Evolutionary conservation across 345 rosid genomes (phyloP).

Genomic region (Salix koriyanagi): DNA sequence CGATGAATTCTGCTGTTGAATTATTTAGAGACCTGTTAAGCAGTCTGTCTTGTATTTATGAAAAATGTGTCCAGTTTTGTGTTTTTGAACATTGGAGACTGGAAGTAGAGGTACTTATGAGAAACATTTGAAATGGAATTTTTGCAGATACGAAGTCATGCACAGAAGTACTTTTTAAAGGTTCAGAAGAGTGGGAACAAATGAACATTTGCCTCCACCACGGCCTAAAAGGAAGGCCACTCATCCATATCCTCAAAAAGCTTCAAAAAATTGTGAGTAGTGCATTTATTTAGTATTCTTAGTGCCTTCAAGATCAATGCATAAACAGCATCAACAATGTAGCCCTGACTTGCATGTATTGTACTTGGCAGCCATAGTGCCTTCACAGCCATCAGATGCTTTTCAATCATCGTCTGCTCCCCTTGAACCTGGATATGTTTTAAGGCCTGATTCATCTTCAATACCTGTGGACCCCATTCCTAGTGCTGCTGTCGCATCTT

Average conservation of each 20-base stretch:
- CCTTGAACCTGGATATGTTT: slow-evolving; percentile 42
- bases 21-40: not conserved
- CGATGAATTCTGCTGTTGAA: not conserved
- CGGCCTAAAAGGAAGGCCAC: slow-evolving; percentile 90
- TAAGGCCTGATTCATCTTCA: slow-evolving; percentile 45
- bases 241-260: slow-evolving; percentile 94
- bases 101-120: not conserved
- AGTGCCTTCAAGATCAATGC: slow-evolving; percentile 10
- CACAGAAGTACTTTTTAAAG: slow-evolving; percentile 86
- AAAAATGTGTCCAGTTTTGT: not conserved
- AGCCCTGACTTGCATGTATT: not conserved
- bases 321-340: not conserved
- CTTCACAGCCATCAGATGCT: slow-evolving; percentile 37
- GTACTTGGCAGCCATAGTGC: slow-evolving; percentile 35
- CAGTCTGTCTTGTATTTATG: not conserved
- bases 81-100: slow-evolving; percentile 4
- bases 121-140: slow-evolving; percentile 2
- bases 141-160: slow-evolving; percentile 90
- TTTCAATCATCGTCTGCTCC: slow-evolving; percentile 49
- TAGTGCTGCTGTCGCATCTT: slow-evolving; percentile 37
- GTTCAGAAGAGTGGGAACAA: slow-evolving; percentile 89
- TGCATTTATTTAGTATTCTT: not conserved
- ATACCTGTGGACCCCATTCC: slow-evolving; percentile 35
- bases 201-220: slow-evolving; percentile 91
- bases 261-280: slow-evolving; percentile 57